Base-by-base conservation (phyloP, 2,329 filamentous ascomycete genomes). In the Daldinia sp. region DNA sequence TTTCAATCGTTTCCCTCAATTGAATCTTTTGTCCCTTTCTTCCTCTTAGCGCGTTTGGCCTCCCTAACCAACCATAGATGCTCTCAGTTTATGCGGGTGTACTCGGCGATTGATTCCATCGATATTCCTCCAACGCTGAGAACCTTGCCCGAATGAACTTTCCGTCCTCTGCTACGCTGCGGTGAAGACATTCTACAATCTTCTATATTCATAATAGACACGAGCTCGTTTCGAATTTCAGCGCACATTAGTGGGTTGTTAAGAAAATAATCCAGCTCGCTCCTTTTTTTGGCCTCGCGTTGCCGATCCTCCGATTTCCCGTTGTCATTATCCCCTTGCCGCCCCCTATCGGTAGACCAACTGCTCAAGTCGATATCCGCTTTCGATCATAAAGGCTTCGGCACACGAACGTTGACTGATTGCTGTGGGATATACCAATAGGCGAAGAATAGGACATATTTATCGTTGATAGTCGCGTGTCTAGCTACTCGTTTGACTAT, bases 1-100 rank as follows among this genome's bases (percentile, higher is more conserved):
- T 70, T 70, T 66, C 63, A 68, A 67, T 69, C 70, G 60, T 70
- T n/a, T 67, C 41, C 58, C 58, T 67, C 52, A 60, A 63, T 66
- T 63, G 56, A 64, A 66, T 66, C 64, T 64, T 60, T 63, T 63
- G 64, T 64, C 47, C 29, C 61, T 62, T 62, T 64, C 41, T 47
- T 63, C 51, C 49, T 41, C 41, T 45, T 63, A 51, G 47, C 52
- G 47, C 54, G 57, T 52, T 57, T 52, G 52, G 50, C 49, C 53
- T 39, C 45, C 35, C 39, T 29, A 55, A 52, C 56, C 48, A 48
- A 48, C 39, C 41, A 59, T 66, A 61, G 58, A 66, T 66, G 49
- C 58, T 66, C 50, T 11, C 47, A 49, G 65, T 59, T 48, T 45
- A 54, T 65, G 37, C 62, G 53, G 53, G 34, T 53, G 23, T 63